Percentiles rank a stretch among this genome's conserved stretches.
Evolutionary conservation across 2,329 filamentous ascomycete species (phyloP).

Genomic region (Exophiala spinifera): DNA sequence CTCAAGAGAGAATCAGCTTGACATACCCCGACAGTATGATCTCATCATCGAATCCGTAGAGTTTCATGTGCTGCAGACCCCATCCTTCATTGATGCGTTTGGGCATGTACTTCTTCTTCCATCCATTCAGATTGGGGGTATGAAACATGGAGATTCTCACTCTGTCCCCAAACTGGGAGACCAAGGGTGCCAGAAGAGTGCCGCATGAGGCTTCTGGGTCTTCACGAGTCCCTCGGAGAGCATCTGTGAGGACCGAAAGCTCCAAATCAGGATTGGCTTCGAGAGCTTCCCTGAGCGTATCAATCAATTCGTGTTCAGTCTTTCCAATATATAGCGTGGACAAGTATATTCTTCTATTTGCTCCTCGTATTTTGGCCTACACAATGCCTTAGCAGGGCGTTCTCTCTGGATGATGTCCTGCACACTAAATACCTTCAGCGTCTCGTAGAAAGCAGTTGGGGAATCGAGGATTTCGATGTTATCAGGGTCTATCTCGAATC

Average conservation of each 20-base stretch:
- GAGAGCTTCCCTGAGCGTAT: constrained; percentile 72
- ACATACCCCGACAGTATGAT: constrained; percentile 84
- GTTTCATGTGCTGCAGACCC: constrained; percentile 98
- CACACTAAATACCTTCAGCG: constrained; percentile 66
- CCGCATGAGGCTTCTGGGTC: constrained; percentile 81
- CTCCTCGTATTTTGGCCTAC: constrained; percentile 75
- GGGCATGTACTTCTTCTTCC: constrained; percentile 79
- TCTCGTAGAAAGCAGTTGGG: constrained; percentile 86
- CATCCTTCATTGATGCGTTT: constrained; percentile 95
- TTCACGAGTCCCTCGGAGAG: constrained; percentile 85
- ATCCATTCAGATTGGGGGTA: constrained; percentile 87
- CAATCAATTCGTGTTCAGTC: constrained; percentile 82
- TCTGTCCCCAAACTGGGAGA: constrained; percentile 79
- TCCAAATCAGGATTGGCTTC: constrained; percentile 70
- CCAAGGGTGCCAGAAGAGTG: constrained; percentile 79
- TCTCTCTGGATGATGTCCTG: neutral
- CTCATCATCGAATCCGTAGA: constrained; percentile 93
- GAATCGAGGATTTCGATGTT: constrained; percentile 75
- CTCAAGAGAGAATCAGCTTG: constrained; percentile 1
- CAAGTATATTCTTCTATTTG: constrained; percentile 77
- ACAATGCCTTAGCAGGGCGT: constrained; percentile 21
- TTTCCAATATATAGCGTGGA: constrained; percentile 98
- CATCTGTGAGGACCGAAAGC: constrained; percentile 88
- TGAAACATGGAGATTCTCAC: constrained; percentile 98
- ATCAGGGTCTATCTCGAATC: constrained; percentile 78